Conservation (phyloP, 805 yeast species). For the Zygosaccharomyces lentus region DNA sequence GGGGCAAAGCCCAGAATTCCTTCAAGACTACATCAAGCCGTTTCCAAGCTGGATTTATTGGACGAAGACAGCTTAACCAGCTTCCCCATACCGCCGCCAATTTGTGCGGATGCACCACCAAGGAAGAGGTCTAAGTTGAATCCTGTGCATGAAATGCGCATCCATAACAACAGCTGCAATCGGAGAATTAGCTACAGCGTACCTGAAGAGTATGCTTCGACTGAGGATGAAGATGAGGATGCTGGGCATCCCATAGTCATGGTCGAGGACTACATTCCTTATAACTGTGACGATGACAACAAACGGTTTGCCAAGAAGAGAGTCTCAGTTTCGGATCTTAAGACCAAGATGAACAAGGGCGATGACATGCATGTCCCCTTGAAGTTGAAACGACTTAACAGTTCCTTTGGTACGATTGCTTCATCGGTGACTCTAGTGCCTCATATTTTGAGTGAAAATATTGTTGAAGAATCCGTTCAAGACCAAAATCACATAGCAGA, state of each 20-base stretch:
- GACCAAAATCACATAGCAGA: slow-evolving; percentile 8
- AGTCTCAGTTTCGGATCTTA: slow-evolving; percentile 30
- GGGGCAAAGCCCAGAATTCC: slow-evolving; percentile 31
- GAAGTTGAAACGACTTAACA: slow-evolving; percentile 15
- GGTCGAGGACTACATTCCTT: slow-evolving; percentile 31
- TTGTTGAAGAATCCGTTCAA: background rate
- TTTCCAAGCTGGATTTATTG: slow-evolving; percentile 31
- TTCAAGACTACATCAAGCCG: slow-evolving; percentile 22
- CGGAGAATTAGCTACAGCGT: slow-evolving; percentile 19
- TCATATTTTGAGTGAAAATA: slow-evolving; percentile 10
- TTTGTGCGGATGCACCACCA: slow-evolving; percentile 5
- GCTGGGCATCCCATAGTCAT: slow-evolving; percentile 25
- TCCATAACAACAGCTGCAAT: slow-evolving; percentile 14
- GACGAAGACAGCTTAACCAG: slow-evolving; percentile 31
- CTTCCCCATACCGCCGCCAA: slow-evolving; percentile 32
- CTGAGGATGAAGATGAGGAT: slow-evolving; percentile 10
- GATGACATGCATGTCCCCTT: slow-evolving; percentile 24
- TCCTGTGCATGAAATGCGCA: slow-evolving; percentile 18
- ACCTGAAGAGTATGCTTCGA: slow-evolving; percentile 1
- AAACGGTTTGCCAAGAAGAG: slow-evolving; percentile 15
- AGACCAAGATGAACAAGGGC: slow-evolving; percentile 22
- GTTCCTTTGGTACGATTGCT: slow-evolving; percentile 6
- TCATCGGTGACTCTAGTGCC: slow-evolving; percentile 16
- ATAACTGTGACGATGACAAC: slow-evolving; percentile 8
- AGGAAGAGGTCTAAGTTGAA: slow-evolving; percentile 13